Percentiles rank a stretch among this genome's conserved stretches.
Conservation (phyloP, 345 rosid species). For the Passiflora organensis region DNA sequence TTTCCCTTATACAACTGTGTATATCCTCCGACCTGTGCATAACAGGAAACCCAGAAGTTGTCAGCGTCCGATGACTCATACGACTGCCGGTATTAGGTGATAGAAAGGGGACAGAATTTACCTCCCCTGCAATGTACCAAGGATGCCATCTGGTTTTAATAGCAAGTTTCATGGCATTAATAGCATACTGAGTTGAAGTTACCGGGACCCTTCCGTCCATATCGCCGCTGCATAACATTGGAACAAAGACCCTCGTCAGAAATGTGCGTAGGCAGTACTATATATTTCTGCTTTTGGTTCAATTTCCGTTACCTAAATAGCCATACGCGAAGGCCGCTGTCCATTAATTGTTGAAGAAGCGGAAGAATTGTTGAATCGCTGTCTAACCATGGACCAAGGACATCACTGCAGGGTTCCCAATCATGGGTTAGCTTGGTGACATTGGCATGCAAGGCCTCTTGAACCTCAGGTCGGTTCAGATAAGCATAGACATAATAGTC, state of each 20-base stretch:
- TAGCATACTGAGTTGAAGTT: slow-evolving; percentile 64
- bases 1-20: slow-evolving; percentile 21
- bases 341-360: slow-evolving; percentile 45
- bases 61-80: too few species aligned
- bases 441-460: slow-evolving; percentile 71
- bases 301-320: slow-evolving; percentile 45
- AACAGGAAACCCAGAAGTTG: not conserved
- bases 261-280: not conserved
- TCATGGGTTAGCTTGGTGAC: slow-evolving; percentile 52
- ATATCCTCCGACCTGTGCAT: slow-evolving; percentile 28
- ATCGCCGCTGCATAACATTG: slow-evolving; percentile 57
- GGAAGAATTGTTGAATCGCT: slow-evolving; percentile 64
- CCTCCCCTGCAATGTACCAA: slow-evolving; percentile 36
- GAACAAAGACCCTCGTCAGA: too few species aligned
- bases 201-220: slow-evolving; percentile 75
- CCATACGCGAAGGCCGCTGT: slow-evolving; percentile 53
- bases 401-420: slow-evolving; percentile 68
- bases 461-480: slow-evolving; percentile 66
- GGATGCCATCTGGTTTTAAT: slow-evolving; percentile 60
- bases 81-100: too few species aligned
- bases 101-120: too few species aligned
- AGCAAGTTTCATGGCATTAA: slow-evolving; percentile 50
- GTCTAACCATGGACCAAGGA: slow-evolving; percentile 46
- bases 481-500: slow-evolving; percentile 57
- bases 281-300: not conserved